Base-by-base conservation (phyloP, 2,329 filamentous ascomycete species). In the Triangularia setosa region DNA sequence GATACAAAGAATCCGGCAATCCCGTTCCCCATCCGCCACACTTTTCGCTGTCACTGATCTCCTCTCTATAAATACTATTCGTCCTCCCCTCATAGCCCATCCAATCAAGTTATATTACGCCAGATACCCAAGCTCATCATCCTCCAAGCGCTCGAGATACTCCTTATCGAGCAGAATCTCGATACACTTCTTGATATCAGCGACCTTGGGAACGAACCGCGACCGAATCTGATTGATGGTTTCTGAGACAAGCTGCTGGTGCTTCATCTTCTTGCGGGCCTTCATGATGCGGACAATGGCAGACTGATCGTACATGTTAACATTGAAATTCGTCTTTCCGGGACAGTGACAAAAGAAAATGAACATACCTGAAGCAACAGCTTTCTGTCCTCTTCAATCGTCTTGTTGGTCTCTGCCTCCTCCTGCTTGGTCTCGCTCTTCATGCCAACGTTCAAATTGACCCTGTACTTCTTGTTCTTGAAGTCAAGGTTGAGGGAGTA, bases 261-360 rank as follows among this genome's bases (percentile, higher is more conserved):
- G 94, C 86, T 97, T 98, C 92, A 98, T 96, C 81, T 90, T 92
- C 87, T 99, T 98, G 66, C 95, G 90, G 3, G 94, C 96, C 83
- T 99, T 99, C 95, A 99, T 99, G 81, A 99, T 97, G 74, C 95
- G 92, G 64, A 99, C 95, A 77, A 99, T 98, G 24, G 94, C 93
- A 67, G 95, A 98, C 94, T 99, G 69, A 8, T 16, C 14, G 23
- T 14, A 60, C 12, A 57, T 7, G 65, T 72, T 67, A 73, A 66
- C 14, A 35, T 27, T 48, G 7, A n/a, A n/a, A 21, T 9, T 21
- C 18, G 7, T 9, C 12, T 9, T 48, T 18, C 6, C 2, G 8
- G 8, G n/a, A 21, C 2, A 23, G 24, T 52, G 54, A 55, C n/a
- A 25, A 28, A 56, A 11, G 28, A 7, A 44, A 53, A 18, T 62